Percentiles rank a stretch among this genome's conserved stretches.
These are phyloP conservation scores for Wickerhamomyces ciferrii DNA, from an alignment of 805 yeast genomes.

Conservation along the genomic window DNA sequence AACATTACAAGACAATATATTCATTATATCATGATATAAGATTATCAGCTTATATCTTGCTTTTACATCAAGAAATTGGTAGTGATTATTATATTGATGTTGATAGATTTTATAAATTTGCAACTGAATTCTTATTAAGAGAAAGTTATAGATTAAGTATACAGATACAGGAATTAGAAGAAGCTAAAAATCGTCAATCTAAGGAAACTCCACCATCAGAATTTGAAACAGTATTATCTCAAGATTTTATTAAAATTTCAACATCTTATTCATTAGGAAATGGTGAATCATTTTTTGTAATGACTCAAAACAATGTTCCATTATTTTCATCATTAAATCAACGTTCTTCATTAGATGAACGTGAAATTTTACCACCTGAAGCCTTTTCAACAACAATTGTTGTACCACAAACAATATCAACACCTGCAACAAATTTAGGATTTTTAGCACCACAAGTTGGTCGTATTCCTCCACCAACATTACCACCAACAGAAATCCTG, in stretches of 20 bases:
- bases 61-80: constrained; percentile 45
- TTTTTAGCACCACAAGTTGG: constrained; percentile 39
- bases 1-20: constrained; percentile 41
- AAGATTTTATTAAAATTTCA: constrained; percentile 59
- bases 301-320: constrained; percentile 64
- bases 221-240: constrained; percentile 33
- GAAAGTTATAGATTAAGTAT: constrained; percentile 47
- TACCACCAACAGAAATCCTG: constrained; percentile 49
- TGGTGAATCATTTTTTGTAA: constrained; percentile 60
- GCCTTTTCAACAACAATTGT: constrained; percentile 64
- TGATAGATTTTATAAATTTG: constrained; percentile 58
- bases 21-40: constrained; percentile 63
- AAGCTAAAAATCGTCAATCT: constrained; percentile 5
- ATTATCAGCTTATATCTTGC: constrained; percentile 43
- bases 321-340: constrained; percentile 70
- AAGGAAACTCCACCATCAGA: constrained; percentile 19
- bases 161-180: constrained; percentile 11
- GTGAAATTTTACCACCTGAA: constrained; percentile 63
- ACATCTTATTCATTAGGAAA: constrained; percentile 43
- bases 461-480: constrained; percentile 42
- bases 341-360: constrained; percentile 70
- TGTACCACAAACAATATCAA: constrained; percentile 42
- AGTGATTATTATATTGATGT: constrained; percentile 42
- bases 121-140: constrained; percentile 57
- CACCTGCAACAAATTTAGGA: constrained; percentile 36